A percentile compares a stretch with the other conserved stretches of the same genome.
These are phyloP conservation scores for Talaromyces atroroseus DNA, from an alignment of 2,329 filamentous ascomycete genomes.

Conservation along the genomic window DNA sequence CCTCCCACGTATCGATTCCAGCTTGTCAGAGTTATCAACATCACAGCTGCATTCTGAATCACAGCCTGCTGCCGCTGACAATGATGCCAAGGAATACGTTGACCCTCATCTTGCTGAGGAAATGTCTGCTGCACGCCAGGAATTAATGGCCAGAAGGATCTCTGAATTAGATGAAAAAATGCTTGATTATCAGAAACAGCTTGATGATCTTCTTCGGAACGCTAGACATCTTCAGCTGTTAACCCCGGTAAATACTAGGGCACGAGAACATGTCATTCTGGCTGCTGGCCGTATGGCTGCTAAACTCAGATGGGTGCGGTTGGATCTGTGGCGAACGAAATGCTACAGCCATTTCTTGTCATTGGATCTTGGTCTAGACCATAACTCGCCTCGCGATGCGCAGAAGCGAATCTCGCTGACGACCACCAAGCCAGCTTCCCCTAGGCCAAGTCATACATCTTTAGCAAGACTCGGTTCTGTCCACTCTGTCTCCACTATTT, in stretches of 20 bases:
- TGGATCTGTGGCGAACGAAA: slow-evolving; percentile 86
- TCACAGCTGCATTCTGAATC: slow-evolving; percentile 61
- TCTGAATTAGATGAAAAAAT: slow-evolving; percentile 76
- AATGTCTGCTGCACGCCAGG: slow-evolving; percentile 72
- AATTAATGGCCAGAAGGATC: slow-evolving; percentile 80
- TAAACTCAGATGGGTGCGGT: slow-evolving; percentile 86
- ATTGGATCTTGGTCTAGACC: slow-evolving; percentile 79
- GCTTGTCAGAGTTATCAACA: slow-evolving; percentile 43
- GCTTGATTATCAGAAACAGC: slow-evolving; percentile 63
- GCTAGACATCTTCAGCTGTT: slow-evolving; percentile 83
- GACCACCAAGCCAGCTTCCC: slow-evolving; percentile 13
- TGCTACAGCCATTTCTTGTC: slow-evolving; percentile 85
- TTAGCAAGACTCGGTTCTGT: slow-evolving; percentile 14
- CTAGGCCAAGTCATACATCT: slow-evolving; percentile 18
- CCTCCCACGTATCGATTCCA: slow-evolving; percentile 62
- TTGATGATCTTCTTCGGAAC: slow-evolving; percentile 80
- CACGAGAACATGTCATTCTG: slow-evolving; percentile 76
- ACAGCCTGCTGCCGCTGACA: slow-evolving; percentile 59
- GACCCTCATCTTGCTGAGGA: slow-evolving; percentile 80
- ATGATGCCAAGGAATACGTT: slow-evolving; percentile 37
- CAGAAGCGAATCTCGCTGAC: slow-evolving; percentile 7
- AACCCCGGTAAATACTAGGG: slow-evolving; percentile 85
- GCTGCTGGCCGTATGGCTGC: slow-evolving; percentile 79
- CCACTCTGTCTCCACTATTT: slow-evolving; percentile 21
- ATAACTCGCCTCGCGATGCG: slow-evolving; percentile 13